Percentiles rank a stretch among this genome's conserved stretches.
Evolutionary conservation across 805 yeast species (phyloP).

Genomic region (Scheffersomyces spartinae): DNA sequence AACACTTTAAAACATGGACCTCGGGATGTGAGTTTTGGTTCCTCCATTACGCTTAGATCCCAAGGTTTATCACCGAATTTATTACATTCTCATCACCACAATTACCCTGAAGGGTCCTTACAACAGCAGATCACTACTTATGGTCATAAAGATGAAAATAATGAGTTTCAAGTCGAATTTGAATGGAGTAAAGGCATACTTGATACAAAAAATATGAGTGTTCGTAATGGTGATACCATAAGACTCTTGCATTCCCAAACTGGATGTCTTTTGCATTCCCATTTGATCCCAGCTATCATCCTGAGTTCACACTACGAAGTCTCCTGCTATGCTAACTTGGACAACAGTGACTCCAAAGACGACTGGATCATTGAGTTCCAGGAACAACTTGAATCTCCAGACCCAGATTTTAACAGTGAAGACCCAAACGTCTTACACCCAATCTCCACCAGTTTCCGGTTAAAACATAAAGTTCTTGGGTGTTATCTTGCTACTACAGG

Average conservation of each 20-base stretch:
- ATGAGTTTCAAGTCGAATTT: conserved; percentile 66
- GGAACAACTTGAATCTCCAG: conserved; percentile 39
- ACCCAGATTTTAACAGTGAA: no score
- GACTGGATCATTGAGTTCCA: conserved; percentile 86
- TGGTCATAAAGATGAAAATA: conserved; percentile 79
- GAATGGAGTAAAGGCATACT: conserved; percentile 18
- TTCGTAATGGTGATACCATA: conserved; percentile 54
- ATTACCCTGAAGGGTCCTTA: conserved; percentile 81
- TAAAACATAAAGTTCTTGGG: conserved; percentile 53
- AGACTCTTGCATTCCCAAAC: conserved; percentile 65
- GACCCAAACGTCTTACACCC: conserved; percentile 56
- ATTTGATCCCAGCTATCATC: conserved; percentile 65
- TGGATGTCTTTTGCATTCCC: conserved; percentile 74
- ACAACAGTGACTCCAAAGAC: conserved; percentile 69
- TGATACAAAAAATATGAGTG: conserved; percentile 12
- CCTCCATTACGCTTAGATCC: conserved; percentile 52
- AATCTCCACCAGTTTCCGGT: conserved; percentile 70
- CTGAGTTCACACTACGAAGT: conserved; percentile 65
- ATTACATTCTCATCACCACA: conserved; percentile 79
- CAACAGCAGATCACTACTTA: conserved; percentile 95
- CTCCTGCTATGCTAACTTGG: conserved; percentile 70
- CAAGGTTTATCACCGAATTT: conserved; percentile 66
- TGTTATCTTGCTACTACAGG: conserved; percentile 88
- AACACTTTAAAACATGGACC: conserved; percentile 59
- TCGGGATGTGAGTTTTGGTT: conserved; percentile 46